Conservation (phyloP, 768 basidiomycete genomes). For the Tulasnella sp. region DNA sequence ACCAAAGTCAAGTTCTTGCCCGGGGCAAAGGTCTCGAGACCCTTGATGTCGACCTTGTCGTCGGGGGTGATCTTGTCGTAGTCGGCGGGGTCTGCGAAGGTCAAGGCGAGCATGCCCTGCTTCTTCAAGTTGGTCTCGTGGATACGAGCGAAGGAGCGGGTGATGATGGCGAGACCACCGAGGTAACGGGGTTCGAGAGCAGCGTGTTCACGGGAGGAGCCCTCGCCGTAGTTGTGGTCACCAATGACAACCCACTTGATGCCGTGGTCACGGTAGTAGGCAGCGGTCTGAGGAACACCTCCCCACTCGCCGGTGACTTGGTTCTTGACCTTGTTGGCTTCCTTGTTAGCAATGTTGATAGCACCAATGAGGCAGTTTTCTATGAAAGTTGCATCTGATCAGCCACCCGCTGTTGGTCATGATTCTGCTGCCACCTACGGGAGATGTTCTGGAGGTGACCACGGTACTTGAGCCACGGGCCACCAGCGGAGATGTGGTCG, state of each 20-base stretch:
- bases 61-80: slow-evolving; percentile 87
- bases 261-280: slow-evolving; percentile 81
- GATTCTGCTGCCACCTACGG: slow-evolving; percentile 49
- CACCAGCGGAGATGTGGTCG: slow-evolving; percentile 95
- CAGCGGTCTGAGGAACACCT: slow-evolving; percentile 79
- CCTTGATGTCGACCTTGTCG: slow-evolving; percentile 86
- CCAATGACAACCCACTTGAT: slow-evolving; percentile 98
- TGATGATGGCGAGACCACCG: slow-evolving; percentile 93
- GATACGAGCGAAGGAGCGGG: slow-evolving; percentile 94
- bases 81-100: slow-evolving; percentile 86
- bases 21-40: slow-evolving; percentile 82
- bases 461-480: slow-evolving; percentile 99
- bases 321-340: slow-evolving; percentile 95
- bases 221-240: slow-evolving; percentile 95
- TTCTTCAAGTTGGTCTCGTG: slow-evolving; percentile 99
- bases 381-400: slow-evolving; percentile 36
- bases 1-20: slow-evolving; percentile 85
- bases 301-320: slow-evolving; percentile 81
- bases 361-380: slow-evolving; percentile 98
- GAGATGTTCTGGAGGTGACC: slow-evolving; percentile 98
- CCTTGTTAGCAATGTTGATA: slow-evolving; percentile 90
- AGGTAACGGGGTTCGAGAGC: slow-evolving; percentile 94
- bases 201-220: slow-evolving; percentile 96
- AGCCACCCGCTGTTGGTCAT: neutral
- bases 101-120: slow-evolving; percentile 97